phyloP scores from a whole-genome alignment of 495 filamentous ascomycete genomes.

The Daldinia childiae region DNA sequence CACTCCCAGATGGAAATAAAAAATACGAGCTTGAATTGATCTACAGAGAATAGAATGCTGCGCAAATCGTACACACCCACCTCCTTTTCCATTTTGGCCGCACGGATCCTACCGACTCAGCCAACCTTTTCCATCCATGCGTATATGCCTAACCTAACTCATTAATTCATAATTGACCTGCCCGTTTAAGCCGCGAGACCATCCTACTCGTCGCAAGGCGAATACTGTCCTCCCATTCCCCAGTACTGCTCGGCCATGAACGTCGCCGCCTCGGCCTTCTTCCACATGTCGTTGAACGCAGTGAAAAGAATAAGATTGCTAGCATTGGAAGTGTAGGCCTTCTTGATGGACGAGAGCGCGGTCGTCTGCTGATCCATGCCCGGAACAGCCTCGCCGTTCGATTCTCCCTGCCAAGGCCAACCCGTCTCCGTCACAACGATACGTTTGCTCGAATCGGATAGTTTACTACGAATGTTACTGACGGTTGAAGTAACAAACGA shows the following conservation, averaged over 20 bases:
- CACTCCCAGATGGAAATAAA: neutral
- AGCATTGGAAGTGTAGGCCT: constrained; percentile 56
- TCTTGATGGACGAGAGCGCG: constrained; percentile 71
- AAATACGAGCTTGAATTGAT: neutral
- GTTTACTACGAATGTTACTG: constrained; percentile 47
- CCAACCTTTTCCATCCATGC: constrained; percentile 32
- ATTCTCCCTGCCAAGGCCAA: constrained; percentile 76
- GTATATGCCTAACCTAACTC: constrained; percentile 33
- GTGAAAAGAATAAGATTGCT: constrained; percentile 73
- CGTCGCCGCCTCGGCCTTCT: constrained; percentile 69
- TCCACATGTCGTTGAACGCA: constrained; percentile 82
- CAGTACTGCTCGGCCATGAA: constrained; percentile 78
- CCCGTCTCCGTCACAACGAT: constrained; percentile 75
- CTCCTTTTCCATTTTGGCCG: constrained; percentile 14
- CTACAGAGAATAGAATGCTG: constrained; percentile 39
- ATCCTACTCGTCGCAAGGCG: constrained; percentile 37
- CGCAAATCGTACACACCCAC: constrained; percentile 42
- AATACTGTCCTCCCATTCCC: constrained; percentile 63
- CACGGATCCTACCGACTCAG: constrained; percentile 17
- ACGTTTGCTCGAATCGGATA: constrained; percentile 47
- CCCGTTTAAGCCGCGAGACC: neutral
- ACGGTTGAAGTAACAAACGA: constrained; percentile 69
- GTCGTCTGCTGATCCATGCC: constrained; percentile 66
- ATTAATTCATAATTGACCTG: constrained; percentile 23
- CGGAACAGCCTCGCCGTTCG: constrained; percentile 73